Evolutionary conservation across 495 filamentous ascomycete genomes (phyloP).

Genomic region (Glutinoglossum americanum): DNA sequence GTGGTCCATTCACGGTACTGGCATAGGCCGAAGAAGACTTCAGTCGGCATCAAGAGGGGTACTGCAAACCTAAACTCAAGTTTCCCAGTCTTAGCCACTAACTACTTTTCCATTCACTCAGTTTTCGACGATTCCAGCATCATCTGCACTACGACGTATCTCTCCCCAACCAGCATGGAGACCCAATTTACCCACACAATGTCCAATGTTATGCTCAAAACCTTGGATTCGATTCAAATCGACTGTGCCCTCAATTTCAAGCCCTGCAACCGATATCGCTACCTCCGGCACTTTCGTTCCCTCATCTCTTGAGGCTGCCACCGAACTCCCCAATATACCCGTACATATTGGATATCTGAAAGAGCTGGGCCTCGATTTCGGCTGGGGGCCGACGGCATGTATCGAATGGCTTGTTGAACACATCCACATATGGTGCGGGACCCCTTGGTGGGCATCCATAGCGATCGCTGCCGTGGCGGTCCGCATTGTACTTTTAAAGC

Average conservation of each 20-base stretch:
- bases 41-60: slow-evolving; percentile 6
- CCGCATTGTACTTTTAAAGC: slow-evolving; percentile 41
- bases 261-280: neutral
- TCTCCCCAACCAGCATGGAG: neutral
- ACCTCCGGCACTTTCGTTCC: neutral
- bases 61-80: neutral
- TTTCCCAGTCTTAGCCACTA: neutral
- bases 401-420: slow-evolving; percentile 64
- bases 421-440: slow-evolving; percentile 45
- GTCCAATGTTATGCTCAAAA: neutral
- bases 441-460: slow-evolving; percentile 71
- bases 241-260: neutral
- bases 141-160: neutral
- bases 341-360: slow-evolving; percentile 69
- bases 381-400: slow-evolving; percentile 47
- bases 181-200: no score
- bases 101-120: neutral
- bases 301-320: slow-evolving; percentile 9
- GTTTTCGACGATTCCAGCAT: neutral
- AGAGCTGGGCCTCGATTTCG: slow-evolving; percentile 64
- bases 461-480: slow-evolving; percentile 36
- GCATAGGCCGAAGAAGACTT: slow-evolving; percentile 4
- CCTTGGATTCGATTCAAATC: slow-evolving; percentile 6
- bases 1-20: neutral
- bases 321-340: slow-evolving; percentile 28